These are phyloP conservation scores for Monotropa hypopitys DNA, from an alignment of 179 eudicot genomes.

Conservation along the genomic window DNA sequence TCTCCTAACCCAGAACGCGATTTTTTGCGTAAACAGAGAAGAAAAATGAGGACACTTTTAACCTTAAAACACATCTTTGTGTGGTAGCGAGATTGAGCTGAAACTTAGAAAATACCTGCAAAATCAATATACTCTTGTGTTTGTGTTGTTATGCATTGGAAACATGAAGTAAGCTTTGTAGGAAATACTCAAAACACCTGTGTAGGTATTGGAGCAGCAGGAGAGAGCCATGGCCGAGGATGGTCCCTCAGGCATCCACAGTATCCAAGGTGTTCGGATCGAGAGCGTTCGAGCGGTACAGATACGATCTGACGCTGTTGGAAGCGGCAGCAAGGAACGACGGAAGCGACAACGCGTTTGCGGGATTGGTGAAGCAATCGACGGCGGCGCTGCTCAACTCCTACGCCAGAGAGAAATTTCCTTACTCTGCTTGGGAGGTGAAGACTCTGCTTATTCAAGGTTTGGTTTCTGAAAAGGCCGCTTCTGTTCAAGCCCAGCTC, in stretches of 20 bases:
- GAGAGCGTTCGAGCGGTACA: constrained; percentile 53
- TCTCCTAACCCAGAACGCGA: not conserved
- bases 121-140: not conserved
- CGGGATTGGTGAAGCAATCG: constrained; percentile 47
- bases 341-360: constrained; percentile 41
- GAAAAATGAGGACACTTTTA: not conserved
- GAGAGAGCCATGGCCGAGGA: constrained; percentile 74
- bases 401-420: constrained; percentile 56
- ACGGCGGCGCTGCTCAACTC: constrained; percentile 77
- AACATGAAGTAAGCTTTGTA: not conserved
- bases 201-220: constrained; percentile 76
- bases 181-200: not conserved
- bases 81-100: not conserved
- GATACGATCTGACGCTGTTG: constrained; percentile 54
- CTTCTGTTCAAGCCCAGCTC: constrained; percentile 46
- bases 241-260: constrained; percentile 65
- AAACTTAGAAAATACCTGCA: not conserved
- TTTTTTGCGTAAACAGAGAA: not conserved
- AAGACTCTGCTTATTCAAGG: constrained; percentile 50
- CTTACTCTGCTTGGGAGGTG: constrained; percentile 70
- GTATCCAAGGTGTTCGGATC: constrained; percentile 82
- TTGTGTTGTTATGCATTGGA: not conserved
- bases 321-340: constrained; percentile 66
- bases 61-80: not conserved
- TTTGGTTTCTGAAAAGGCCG: constrained; percentile 47